Conservation (phyloP, 2,329 filamentous ascomycete genomes). For the Neoascochyta sp. region DNA sequence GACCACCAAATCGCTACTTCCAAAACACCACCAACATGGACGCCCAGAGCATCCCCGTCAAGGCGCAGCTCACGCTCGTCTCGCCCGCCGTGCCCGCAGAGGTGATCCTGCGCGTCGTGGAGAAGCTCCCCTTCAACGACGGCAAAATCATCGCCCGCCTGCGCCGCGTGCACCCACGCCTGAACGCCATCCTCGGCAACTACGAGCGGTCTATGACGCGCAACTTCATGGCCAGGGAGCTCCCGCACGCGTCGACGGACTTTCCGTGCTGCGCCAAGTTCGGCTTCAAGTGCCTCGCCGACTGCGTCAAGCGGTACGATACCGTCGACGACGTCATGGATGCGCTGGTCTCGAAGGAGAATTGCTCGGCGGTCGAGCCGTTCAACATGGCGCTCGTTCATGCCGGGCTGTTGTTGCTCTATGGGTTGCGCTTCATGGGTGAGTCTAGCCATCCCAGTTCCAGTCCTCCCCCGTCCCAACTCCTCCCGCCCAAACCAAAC, state of each 20-base stretch:
- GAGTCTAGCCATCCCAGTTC: slow-evolving; percentile 1
- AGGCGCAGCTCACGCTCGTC: slow-evolving; percentile 8
- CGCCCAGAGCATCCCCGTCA: slow-evolving; percentile 1
- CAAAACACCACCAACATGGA: slow-evolving; percentile 9
- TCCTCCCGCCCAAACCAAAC: too few species aligned
- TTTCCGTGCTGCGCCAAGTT: slow-evolving; percentile 16
- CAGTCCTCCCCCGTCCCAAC: background rate
- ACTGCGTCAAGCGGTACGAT: slow-evolving; percentile 30
- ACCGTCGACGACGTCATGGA: slow-evolving; percentile 32
- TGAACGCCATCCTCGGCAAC: slow-evolving; percentile 15
- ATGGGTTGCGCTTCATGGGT: slow-evolving; percentile 19
- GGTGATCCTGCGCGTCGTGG: slow-evolving; percentile 24
- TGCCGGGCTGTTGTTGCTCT: slow-evolving; percentile 26
- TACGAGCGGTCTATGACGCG: slow-evolving; percentile 27
- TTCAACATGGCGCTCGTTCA: slow-evolving; percentile 28
- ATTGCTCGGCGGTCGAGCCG: slow-evolving; percentile 19
- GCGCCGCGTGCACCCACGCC: slow-evolving; percentile 13
- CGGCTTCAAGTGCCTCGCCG: slow-evolving; percentile 22
- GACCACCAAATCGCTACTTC: slow-evolving; percentile 1
- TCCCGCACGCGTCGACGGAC: slow-evolving; percentile 26
- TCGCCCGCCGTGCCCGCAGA: slow-evolving; percentile 24
- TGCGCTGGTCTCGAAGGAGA: slow-evolving; percentile 21
- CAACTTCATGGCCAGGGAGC: slow-evolving; percentile 20
- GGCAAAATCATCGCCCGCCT: slow-evolving; percentile 18
- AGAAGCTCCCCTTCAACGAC: slow-evolving; percentile 24